Conservation (phyloP, 2,329 filamentous ascomycete species). For the Fusarium brachygibbosum region DNA sequence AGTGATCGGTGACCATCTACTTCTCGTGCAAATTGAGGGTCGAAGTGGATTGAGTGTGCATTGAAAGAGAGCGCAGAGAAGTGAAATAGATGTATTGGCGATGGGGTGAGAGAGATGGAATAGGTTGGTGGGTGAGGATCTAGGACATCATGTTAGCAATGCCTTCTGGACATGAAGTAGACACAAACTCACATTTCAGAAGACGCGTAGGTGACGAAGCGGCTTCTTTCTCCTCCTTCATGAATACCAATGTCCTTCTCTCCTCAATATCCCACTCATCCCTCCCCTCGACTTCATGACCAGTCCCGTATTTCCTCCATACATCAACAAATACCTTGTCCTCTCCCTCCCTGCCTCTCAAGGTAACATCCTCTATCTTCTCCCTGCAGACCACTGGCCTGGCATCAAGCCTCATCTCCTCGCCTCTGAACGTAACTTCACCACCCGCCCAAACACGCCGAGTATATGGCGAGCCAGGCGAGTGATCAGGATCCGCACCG, state of each 20-base stretch:
- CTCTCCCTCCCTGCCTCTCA: constrained; percentile 52
- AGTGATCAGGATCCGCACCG: constrained; percentile 86
- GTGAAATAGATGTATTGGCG: constrained; percentile 81
- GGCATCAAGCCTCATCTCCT: constrained; percentile 56
- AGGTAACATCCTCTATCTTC: constrained; percentile 56
- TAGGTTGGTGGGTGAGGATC: constrained; percentile 55
- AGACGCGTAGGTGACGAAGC: constrained; percentile 32
- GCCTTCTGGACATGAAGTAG: background rate
- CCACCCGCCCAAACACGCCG: constrained; percentile 93
- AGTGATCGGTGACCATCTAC: constrained; percentile 81
- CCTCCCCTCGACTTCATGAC: constrained; percentile 40
- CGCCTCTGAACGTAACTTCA: constrained; percentile 67
- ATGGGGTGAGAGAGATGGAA: constrained; percentile 72
- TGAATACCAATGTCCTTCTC: constrained; percentile 66
- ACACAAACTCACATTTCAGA: constrained; percentile 49
- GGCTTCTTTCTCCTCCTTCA: constrained; percentile 54
- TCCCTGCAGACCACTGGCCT: constrained; percentile 61
- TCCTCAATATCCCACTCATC: constrained; percentile 58
- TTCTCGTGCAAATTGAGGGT: constrained; percentile 75
- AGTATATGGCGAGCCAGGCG: constrained; percentile 77
- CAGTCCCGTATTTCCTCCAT: constrained; percentile 59
- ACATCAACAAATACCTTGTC: constrained; percentile 68
- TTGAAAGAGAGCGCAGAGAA: constrained; percentile 95
- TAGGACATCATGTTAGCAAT: constrained; percentile 31
- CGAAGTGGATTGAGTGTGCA: constrained; percentile 90